Conservation (phyloP, 805 yeast genomes). For the Zygosaccharomyces kombuchaensis region DNA sequence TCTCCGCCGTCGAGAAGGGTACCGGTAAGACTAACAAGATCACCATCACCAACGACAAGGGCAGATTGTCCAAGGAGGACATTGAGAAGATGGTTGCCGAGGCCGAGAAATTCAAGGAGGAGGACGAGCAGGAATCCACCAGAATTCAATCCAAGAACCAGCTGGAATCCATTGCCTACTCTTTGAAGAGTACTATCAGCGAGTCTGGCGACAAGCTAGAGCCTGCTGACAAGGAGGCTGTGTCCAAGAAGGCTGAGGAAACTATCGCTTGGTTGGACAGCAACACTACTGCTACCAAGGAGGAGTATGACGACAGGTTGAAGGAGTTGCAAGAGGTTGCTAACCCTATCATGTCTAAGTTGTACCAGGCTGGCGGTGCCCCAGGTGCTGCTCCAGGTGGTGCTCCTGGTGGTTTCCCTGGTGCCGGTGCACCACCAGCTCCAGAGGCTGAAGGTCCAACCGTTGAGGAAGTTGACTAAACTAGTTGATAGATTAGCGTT, state of each 20-base stretch:
- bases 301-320: constrained; percentile 89
- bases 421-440: constrained; percentile 54
- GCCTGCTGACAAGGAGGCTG: constrained; percentile 65
- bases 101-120: constrained; percentile 97
- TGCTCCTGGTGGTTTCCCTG: constrained; percentile 57
- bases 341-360: constrained; percentile 95
- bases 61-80: constrained; percentile 97
- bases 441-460: constrained; percentile 67
- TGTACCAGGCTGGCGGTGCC: constrained; percentile 89
- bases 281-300: constrained; percentile 87
- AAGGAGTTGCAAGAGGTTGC: constrained; percentile 95
- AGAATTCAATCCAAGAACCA: constrained; percentile 95
- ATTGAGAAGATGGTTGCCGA: constrained; percentile 96
- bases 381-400: constrained; percentile 67
- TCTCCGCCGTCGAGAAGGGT: constrained; percentile 96
- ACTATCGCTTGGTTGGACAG: constrained; percentile 88
- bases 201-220: constrained; percentile 81
- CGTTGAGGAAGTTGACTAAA: constrained; percentile 76
- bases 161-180: constrained; percentile 93
- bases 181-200: constrained; percentile 75
- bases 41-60: constrained; percentile 97
- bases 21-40: constrained; percentile 97
- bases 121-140: constrained; percentile 90
- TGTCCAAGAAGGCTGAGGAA: constrained; percentile 79
- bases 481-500: constrained; percentile 13